Evolutionary conservation across 305 asterid genomes (phyloP).

Genomic region (Solanum hybrid): DNA sequence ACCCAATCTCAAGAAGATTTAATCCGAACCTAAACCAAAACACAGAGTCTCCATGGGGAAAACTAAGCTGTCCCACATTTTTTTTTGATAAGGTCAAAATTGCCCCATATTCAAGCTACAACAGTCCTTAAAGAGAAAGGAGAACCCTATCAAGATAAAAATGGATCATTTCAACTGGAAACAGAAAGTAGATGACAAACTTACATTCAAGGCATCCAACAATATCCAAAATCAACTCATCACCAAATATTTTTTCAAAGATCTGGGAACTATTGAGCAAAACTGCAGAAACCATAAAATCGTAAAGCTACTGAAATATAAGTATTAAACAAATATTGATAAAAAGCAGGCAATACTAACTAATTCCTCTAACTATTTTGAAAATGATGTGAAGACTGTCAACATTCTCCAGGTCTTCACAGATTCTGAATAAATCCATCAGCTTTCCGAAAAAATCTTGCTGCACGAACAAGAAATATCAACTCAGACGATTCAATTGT

Average conservation of each 20-base stretch:
- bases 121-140: background rate
- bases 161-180: background rate
- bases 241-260: conserved; percentile 82
- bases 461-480: conserved; percentile 41
- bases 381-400: conserved; percentile 80
- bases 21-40: background rate
- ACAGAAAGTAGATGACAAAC: conserved; percentile 14
- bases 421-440: conserved; percentile 62
- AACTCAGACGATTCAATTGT: background rate
- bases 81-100: background rate
- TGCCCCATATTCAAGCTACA: background rate
- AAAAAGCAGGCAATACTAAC: conserved; percentile 31
- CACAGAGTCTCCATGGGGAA: background rate
- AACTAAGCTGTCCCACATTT: background rate
- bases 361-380: conserved; percentile 80
- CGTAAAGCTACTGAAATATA: background rate
- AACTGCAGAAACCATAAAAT: conserved; percentile 51
- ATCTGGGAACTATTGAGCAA: conserved; percentile 71
- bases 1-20: background rate
- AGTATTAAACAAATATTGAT: background rate
- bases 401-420: conserved; percentile 76
- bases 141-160: background rate
- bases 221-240: conserved; percentile 80
- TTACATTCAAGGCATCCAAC: conserved; percentile 96
- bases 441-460: conserved; percentile 71